A percentile compares a stretch with the other conserved stretches of the same genome.
These are phyloP conservation scores for Mucor indicus DNA, from an alignment of 371 early-diverging fungal species.

Conservation along the genomic window DNA sequence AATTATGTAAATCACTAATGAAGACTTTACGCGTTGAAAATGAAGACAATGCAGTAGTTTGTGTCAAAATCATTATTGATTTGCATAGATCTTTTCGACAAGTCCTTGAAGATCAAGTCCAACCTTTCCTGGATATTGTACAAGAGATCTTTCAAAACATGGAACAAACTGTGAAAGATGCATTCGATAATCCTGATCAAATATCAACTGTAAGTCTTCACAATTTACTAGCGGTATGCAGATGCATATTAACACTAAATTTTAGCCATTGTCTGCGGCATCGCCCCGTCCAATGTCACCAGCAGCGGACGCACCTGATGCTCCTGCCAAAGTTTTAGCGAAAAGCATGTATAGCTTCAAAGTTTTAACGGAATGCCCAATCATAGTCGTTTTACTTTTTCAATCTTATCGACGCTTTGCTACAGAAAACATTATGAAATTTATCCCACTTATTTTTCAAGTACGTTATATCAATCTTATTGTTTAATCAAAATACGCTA, in stretches of 20 bases:
- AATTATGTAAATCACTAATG: conserved; percentile 67
- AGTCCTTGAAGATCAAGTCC: conserved; percentile 81
- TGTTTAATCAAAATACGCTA: too few relatives aligned
- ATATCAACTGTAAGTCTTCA: conserved; percentile 50
- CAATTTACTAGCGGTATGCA: too few relatives aligned
- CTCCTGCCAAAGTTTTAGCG: conserved; percentile 63
- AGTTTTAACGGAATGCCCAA: conserved; percentile 95
- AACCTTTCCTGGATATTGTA: conserved; percentile 89
- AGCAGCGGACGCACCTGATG: conserved; percentile 59
- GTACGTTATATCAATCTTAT: too few relatives aligned
- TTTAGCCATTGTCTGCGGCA: conserved; percentile 49
- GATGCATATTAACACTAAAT: background rate
- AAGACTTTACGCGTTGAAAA: conserved; percentile 85
- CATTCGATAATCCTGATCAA: conserved; percentile 66
- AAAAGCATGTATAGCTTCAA: conserved; percentile 89
- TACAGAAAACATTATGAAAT: conserved; percentile 72
- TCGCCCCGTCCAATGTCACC: conserved; percentile 83
- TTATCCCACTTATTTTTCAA: conserved; percentile 87
- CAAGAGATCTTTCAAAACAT: conserved; percentile 90
- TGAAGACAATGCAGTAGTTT: conserved; percentile 94
- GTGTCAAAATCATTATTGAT: conserved; percentile 92
- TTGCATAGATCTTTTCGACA: conserved; percentile 84
- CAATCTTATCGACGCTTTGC: conserved; percentile 84
- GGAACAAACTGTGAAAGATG: conserved; percentile 78
- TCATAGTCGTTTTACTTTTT: conserved; percentile 94